Conservation (phyloP, 2,329 filamentous ascomycete genomes). For the Mollisiaceae sp. region DNA sequence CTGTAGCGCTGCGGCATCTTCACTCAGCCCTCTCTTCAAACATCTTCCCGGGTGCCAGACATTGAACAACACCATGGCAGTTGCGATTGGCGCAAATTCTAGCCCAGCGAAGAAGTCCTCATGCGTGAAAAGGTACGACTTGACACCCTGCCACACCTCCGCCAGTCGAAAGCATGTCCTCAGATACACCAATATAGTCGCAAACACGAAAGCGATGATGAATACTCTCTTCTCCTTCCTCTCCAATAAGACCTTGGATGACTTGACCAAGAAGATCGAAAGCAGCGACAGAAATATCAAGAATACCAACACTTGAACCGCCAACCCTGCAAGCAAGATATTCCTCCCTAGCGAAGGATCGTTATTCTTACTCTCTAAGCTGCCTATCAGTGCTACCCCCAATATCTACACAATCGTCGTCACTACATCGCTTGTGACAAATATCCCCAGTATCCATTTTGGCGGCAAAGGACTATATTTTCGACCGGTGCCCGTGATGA, state of each 20-base stretch:
- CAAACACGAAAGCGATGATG: not conserved
- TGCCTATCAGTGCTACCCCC: conserved; percentile 60
- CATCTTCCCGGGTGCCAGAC: no score
- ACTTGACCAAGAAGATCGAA: conserved; percentile 26
- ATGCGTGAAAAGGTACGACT: no score
- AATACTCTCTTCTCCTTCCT: conserved; percentile 18
- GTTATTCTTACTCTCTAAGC: conserved; percentile 52
- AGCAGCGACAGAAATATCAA: conserved; percentile 51
- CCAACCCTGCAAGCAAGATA: conserved; percentile 59
- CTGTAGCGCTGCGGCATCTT: no score
- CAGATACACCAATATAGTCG: not conserved
- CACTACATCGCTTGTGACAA: conserved; percentile 59
- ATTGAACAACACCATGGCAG: no score
- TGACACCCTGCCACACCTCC: no score
- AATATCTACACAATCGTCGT: conserved; percentile 58
- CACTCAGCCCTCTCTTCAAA: no score
- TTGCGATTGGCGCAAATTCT: no score
- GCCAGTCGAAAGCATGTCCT: not conserved
- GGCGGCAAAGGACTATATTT: no score
- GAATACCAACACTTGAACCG: conserved; percentile 59
- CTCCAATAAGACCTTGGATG: conserved; percentile 31
- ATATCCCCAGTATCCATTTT: conserved; percentile 34
- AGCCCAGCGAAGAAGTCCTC: no score
- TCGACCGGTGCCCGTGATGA: no score
- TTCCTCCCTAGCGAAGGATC: conserved; percentile 58